Evolutionary conservation across 2,329 filamentous ascomycete species (phyloP), one percentile per base, ranked within the genome.

Genomic region (Monascus ruber): DNA sequence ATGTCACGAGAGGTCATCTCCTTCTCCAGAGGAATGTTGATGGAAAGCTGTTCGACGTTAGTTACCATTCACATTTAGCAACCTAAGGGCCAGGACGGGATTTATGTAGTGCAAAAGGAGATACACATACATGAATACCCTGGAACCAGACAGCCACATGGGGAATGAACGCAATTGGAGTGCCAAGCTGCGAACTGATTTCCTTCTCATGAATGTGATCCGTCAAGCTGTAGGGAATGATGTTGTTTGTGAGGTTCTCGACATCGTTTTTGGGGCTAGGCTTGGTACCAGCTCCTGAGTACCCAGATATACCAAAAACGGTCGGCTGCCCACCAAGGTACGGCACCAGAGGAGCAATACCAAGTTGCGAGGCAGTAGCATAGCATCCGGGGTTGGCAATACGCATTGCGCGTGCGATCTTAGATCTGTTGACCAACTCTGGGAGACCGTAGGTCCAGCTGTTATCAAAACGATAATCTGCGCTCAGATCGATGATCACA

Each of bases 111-210:
- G 28, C 7, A 3, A n/a, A n/a, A 31, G 31, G 31, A 33, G 17
- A 33, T 4, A 35, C 17, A 55, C 59, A 61, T 66, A 73, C 70
- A 58, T 85, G 80, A 51, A 96, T 96, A 47, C 89, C 89, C 58
- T 93, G 83, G 76, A 96, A 96, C 89, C 87, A 96, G 9, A 83
- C 79, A n/a, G 87, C 85, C 24, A 94, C 88, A 62, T 96, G 91
- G 5, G 91, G 91, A 42, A 91, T 83, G 59, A 98, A 98, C 5
- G 81, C 83, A 7, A 94, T 79, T 11, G 76, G 67, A 9, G 69
- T 72, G 36, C 81, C 83, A 7, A 96, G 75, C 58, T 94, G 87
- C 38, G 68, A 59, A 56, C 81, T 82, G 47, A 96, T 91, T 62
- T 96, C 91, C 35, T 77, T 78, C 72, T 98, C 91, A 67, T 96